Evolutionary conservation across 1,139 yeast species (phyloP).

Genomic region (Yamadazyma triangularis): DNA sequence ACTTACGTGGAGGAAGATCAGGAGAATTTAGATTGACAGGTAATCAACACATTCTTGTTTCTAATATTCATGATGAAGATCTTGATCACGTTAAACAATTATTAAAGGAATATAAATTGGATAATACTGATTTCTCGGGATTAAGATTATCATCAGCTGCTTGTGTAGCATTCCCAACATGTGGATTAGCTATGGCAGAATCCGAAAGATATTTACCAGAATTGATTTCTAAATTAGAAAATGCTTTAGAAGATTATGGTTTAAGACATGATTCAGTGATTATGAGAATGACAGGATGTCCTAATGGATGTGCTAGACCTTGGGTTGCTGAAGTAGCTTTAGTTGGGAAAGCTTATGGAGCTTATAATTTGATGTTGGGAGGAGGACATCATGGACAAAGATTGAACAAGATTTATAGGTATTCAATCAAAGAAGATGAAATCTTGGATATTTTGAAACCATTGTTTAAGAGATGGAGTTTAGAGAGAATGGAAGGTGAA

Average conservation of each 20-base stretch:
- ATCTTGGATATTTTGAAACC: constrained; percentile 74
- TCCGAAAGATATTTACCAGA: constrained; percentile 92
- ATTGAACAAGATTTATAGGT: constrained; percentile 82
- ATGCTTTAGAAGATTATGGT: constrained; percentile 83
- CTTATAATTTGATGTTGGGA: constrained; percentile 91
- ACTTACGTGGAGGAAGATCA: constrained; percentile 45
- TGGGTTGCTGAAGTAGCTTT: constrained; percentile 96
- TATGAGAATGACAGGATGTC: constrained; percentile 99
- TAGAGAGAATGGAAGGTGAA: constrained; percentile 86
- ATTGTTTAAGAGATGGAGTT: constrained; percentile 88
- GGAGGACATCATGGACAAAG: constrained; percentile 97
- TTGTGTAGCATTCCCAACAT: constrained; percentile 98
- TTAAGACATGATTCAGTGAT: constrained; percentile 91
- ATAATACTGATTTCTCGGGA: constrained; percentile 79
- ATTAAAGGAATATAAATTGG: constrained; percentile 72
- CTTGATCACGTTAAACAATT: constrained; percentile 57
- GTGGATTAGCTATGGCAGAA: constrained; percentile 99
- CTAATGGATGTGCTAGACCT: constrained; percentile 98
- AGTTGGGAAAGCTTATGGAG: constrained; percentile 93
- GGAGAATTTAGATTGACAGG: constrained; percentile 95
- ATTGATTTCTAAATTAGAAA: constrained; percentile 76
- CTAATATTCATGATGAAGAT: constrained; percentile 68
- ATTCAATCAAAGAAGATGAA: constrained; percentile 88
- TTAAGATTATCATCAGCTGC: constrained; percentile 90
- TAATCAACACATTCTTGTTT: constrained; percentile 85